A percentile compares a stretch with the other conserved stretches of the same genome.
Conservation (phyloP, 164 flowering plant genomes). For the Annona cherimola region DNA sequence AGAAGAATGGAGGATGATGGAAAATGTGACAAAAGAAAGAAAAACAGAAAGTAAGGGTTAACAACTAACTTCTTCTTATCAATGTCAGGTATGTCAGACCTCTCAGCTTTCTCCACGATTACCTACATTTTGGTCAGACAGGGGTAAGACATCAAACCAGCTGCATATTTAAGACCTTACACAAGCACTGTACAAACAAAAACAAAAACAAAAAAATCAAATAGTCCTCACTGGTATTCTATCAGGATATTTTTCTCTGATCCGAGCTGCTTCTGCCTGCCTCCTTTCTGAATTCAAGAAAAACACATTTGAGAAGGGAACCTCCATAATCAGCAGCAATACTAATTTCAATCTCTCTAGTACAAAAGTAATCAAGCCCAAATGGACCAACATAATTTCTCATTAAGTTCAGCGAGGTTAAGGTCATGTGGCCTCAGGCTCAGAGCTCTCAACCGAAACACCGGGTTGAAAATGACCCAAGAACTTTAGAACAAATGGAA, state of each 20-base stretch:
- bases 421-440: no score
- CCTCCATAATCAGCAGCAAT: neutral
- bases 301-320: neutral
- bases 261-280: constrained; percentile 82
- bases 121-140: constrained; percentile 35
- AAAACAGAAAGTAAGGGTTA: neutral
- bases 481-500: no score
- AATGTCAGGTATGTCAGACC: constrained; percentile 79
- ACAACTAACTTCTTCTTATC: constrained; percentile 86
- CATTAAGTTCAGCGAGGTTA: no score
- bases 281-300: constrained; percentile 51
- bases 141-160: neutral
- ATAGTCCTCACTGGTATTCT: constrained; percentile 61
- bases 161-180: neutral
- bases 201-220: neutral
- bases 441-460: no score
- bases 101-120: constrained; percentile 84
- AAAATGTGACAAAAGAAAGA: neutral
- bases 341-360: neutral
- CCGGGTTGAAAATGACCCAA: no score
- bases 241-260: constrained; percentile 84
- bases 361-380: no score
- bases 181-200: neutral
- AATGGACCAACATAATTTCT: no score
- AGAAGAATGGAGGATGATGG: neutral